Evolutionary conservation across 192 early-diverging fungal species (phyloP), one percentile per base, ranked within the genome.

Genomic region (Coemansia sp.): DNA sequence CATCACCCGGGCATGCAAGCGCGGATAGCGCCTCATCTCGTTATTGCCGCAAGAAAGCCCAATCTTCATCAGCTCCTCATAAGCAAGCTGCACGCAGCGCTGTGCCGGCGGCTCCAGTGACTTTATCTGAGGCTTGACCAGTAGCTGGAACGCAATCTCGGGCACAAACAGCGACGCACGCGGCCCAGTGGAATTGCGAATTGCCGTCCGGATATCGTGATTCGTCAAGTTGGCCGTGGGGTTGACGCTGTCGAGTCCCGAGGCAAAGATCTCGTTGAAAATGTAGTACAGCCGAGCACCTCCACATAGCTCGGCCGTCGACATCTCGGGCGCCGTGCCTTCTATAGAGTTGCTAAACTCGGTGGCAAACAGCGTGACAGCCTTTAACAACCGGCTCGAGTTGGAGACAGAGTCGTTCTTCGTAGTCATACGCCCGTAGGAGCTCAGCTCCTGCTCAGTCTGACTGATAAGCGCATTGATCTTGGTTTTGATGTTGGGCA

Each of bases 251-350:
- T 91, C 89, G 26, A 94, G 77, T 17, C 91, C 90, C 23, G 86
- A 69, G 11, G 91, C 90, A 85, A 88, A 94, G 14, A 92, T 87
- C 61, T 89, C 87, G 73, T 94, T 91, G 76, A 94, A 94, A 35
- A 92, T 92, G 74, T 89, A 91, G 78, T 92, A 94, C 47, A 94
- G 88, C 47, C 91, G 88, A 13, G 92, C 92, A 7, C 92, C 92
- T 44, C 92, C 92, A 59, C 89, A 91, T 49, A 94, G 70, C 80
- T 92, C 91, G 33, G 90, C 88, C 16, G 92, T 91, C 7, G 90
- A 88, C 66, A 92, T 88, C 49, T 91, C 90, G 2, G 81, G 44
- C 46, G 68, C 84, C 2, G 89, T 92, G 60, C 92, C 92, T 62
- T 94, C 92, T 67, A 94, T 90, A 4, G 92, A 91, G 64, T 88